Percentiles rank a stretch among this genome's conserved stretches.
Conservation (phyloP, 805 yeast species). For the Saccharomycopsis sp. region DNA sequence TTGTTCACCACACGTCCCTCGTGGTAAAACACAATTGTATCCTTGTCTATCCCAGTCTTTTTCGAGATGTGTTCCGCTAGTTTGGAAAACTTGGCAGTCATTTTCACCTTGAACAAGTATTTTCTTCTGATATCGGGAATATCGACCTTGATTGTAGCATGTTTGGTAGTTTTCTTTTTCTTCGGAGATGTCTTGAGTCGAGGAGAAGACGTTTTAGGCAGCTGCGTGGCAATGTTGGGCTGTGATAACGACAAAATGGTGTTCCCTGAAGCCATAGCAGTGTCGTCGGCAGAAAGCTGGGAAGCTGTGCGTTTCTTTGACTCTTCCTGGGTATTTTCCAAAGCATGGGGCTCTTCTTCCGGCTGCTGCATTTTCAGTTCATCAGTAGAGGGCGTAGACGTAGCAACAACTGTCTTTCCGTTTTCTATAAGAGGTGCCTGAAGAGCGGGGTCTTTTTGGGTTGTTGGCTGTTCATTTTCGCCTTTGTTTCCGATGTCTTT, state of each 20-base stretch:
- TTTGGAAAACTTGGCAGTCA: slow-evolving; percentile 6
- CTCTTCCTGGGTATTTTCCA: no score
- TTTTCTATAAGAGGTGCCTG: no score
- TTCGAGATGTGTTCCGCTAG: slow-evolving; percentile 4
- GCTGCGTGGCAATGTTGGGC: background rate
- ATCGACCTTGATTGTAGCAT: slow-evolving; percentile 3
- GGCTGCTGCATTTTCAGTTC: background rate
- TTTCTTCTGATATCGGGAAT: background rate
- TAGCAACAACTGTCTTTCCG: background rate
- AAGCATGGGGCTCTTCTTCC: background rate
- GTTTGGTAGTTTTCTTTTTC: background rate
- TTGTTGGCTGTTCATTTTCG: background rate
- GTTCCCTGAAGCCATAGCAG: background rate
- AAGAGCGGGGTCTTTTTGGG: background rate
- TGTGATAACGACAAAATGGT: background rate
- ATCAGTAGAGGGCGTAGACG: background rate
- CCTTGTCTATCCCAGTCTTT: slow-evolving; percentile 1
- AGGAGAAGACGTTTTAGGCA: background rate
- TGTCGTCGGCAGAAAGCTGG: background rate
- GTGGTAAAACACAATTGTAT: slow-evolving; percentile 2
- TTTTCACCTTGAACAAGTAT: slow-evolving; percentile 6
- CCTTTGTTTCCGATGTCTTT: background rate
- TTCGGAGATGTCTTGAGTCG: background rate
- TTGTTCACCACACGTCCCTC: slow-evolving; percentile 1
- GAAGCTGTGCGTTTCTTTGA: background rate